Percentiles rank a stretch among this genome's conserved stretches.
Conservation (phyloP, 768 basidiomycete genomes). For the Mycena indigotica region DNA sequence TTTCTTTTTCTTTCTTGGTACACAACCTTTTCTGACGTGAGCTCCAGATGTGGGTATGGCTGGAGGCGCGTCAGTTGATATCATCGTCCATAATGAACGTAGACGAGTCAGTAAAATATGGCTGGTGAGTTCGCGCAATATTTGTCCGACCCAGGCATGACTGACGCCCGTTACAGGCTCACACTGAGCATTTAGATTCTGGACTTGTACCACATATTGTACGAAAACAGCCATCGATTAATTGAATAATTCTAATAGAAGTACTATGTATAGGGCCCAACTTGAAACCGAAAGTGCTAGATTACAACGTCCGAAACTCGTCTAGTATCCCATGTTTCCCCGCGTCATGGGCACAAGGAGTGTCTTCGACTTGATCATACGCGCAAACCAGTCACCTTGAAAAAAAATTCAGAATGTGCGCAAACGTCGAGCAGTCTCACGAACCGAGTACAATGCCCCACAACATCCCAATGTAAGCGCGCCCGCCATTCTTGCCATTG, state of each 20-base stretch:
- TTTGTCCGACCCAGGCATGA: constrained; percentile 15
- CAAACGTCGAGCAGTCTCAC: constrained; percentile 22
- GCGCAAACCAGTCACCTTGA: not conserved
- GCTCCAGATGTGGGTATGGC: constrained; percentile 83
- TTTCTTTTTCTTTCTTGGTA: not conserved
- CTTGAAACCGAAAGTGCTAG: not conserved
- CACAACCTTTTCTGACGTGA: not conserved
- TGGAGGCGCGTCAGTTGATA: constrained; percentile 89
- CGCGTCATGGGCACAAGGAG: constrained; percentile 23
- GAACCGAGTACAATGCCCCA: constrained; percentile 48
- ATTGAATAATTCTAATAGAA: not conserved
- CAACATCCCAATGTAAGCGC: constrained; percentile 40
- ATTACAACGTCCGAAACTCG: not conserved
- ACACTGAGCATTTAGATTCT: constrained; percentile 47
- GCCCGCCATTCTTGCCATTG: constrained; percentile 47
- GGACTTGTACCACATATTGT: not conserved
- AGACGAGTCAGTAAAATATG: constrained; percentile 86
- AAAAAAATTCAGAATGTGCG: not conserved
- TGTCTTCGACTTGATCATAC: constrained; percentile 27
- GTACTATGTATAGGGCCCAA: too few species aligned
- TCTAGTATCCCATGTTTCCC: constrained; percentile 10
- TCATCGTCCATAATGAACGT: constrained; percentile 75
- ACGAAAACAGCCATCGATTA: not conserved
- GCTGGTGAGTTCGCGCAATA: constrained; percentile 63
- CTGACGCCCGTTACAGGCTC: constrained; percentile 41